These are phyloP conservation scores for Chalciporus chontae DNA, from an alignment of 768 basidiomycete genomes.

Conservation along the genomic window DNA sequence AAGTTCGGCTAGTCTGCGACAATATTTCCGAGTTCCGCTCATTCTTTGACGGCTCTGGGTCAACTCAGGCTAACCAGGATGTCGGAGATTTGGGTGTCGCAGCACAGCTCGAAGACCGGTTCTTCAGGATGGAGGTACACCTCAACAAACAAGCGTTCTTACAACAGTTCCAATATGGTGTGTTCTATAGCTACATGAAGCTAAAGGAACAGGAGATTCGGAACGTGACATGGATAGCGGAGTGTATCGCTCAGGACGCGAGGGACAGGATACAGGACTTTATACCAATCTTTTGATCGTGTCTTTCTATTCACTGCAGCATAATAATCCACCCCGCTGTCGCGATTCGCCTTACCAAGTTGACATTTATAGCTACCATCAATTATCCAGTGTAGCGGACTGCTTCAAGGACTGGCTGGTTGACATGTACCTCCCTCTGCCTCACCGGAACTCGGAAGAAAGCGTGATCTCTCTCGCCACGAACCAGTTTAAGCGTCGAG, in stretches of 20 bases:
- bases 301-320: conserved; percentile 5
- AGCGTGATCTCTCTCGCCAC: no score
- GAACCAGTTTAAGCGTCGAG: no score
- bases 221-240: conserved; percentile 91
- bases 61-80: conserved; percentile 32
- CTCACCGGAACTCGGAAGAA: no score
- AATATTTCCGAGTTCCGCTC: conserved; percentile 83
- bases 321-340: not conserved
- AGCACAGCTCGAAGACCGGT: conserved; percentile 83
- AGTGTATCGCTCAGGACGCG: conserved; percentile 97
- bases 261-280: conserved; percentile 94
- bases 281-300: conserved; percentile 78
- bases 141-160: conserved; percentile 93
- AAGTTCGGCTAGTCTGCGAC: conserved; percentile 85
- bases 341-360: not conserved
- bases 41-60: conserved; percentile 71
- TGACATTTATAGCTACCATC: no score
- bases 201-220: conserved; percentile 90
- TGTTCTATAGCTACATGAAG: conserved; percentile 91
- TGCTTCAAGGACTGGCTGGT: no score
- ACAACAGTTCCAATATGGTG: conserved; percentile 94
- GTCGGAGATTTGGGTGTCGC: conserved; percentile 48
- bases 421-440: no score
- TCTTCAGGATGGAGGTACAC: conserved; percentile 91
- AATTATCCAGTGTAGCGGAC: no score